phyloP scores from a whole-genome alignment of 805 yeast species.

The Yarrowia keelungensis region DNA sequence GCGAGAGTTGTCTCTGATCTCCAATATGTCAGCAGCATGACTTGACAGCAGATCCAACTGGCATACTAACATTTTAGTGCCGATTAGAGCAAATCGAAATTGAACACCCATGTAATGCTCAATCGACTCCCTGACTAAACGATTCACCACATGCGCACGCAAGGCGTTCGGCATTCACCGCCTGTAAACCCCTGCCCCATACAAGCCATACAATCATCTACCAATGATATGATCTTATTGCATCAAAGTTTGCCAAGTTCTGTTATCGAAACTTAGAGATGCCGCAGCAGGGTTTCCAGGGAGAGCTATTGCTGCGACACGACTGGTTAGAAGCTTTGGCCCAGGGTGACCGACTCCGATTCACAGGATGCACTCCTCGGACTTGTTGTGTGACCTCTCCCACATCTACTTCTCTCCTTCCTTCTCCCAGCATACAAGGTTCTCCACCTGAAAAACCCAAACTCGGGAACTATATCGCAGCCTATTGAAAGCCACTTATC shows the following conservation, averaged over 20 bases:
- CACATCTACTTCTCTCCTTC: not conserved
- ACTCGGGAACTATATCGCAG: not conserved
- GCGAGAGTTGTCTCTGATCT: too few relatives aligned
- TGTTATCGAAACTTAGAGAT: constrained; percentile 17
- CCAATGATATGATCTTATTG: not conserved
- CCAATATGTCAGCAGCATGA: too few relatives aligned
- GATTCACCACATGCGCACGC: too few relatives aligned
- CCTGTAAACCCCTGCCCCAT: not conserved
- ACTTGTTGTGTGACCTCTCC: not conserved
- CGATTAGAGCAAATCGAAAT: too few relatives aligned
- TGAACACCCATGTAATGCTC: not conserved
- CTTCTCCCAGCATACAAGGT: not conserved
- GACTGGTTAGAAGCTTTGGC: too few relatives aligned
- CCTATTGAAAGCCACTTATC: not conserved
- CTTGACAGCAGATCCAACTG: too few relatives aligned
- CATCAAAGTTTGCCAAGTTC: not conserved
- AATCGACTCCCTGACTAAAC: not conserved
- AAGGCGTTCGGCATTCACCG: too few relatives aligned
- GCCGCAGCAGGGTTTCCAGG: too few relatives aligned
- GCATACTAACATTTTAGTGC: too few relatives aligned
- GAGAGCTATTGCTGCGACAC: too few relatives aligned
- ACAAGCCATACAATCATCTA: not conserved
- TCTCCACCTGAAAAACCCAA: constrained; percentile 10
- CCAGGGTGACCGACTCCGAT: not conserved
- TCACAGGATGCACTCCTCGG: not conserved